These are phyloP conservation scores for Lablab purpureus DNA, from an alignment of 306 rosid species.

Conservation along the genomic window DNA sequence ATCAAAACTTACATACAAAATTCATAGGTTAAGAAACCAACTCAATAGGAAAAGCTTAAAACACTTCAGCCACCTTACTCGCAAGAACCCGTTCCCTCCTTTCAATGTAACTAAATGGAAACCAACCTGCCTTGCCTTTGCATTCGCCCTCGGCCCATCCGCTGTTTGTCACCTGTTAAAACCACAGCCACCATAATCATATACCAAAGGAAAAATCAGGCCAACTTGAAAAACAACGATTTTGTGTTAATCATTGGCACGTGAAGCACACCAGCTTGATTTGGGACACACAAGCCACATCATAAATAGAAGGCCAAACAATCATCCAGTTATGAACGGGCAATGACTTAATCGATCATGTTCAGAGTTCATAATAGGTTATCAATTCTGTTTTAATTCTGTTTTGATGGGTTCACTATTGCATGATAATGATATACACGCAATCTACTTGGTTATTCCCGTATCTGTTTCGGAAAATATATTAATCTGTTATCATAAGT, in stretches of 20 bases:
- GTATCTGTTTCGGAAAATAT: conserved; percentile 24
- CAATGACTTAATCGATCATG: conserved; percentile 24
- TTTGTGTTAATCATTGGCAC: conserved; percentile 10
- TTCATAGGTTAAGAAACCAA: conserved; percentile 41
- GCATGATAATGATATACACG: conserved; percentile 14
- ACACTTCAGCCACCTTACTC: conserved; percentile 95
- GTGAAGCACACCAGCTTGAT: conserved; percentile 28
- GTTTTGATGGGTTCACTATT: background rate
- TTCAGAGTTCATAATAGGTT: conserved; percentile 32
- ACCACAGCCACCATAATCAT: conserved; percentile 25
- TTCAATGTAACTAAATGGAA: conserved; percentile 90
- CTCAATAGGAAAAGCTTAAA: conserved; percentile 50
- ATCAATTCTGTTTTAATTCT: conserved; percentile 2
- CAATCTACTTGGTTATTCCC: conserved; percentile 17
- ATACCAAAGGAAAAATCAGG: conserved; percentile 36
- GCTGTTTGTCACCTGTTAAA: conserved; percentile 75
- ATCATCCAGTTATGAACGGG: background rate
- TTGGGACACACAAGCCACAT: conserved; percentile 18
- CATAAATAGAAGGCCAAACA: conserved; percentile 34
- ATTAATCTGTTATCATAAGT: conserved; percentile 11
- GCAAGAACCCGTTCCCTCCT: conserved; percentile 93
- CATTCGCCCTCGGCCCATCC: conserved; percentile 99
- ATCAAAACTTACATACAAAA: conserved; percentile 51
- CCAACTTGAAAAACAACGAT: conserved; percentile 6
- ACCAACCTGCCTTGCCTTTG: conserved; percentile 98